Evolutionary conservation across 2,329 filamentous ascomycete genomes (phyloP).

Genomic region (Penicillium sp.): DNA sequence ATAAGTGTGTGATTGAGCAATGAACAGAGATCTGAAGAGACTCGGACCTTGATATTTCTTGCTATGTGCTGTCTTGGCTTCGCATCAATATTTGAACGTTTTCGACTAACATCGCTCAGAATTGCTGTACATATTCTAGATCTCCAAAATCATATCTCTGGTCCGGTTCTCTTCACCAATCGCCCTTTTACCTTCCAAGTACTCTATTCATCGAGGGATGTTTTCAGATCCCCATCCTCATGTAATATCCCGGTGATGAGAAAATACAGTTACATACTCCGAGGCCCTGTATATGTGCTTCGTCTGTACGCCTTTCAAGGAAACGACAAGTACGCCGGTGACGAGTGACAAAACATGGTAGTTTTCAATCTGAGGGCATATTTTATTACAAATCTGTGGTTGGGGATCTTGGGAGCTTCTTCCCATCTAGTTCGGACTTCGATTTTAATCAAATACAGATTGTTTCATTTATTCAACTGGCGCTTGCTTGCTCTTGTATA

Average conservation of each 20-base stretch:
- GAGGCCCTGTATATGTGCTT: slow-evolving; percentile 25
- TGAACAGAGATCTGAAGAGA: slow-evolving; percentile 50
- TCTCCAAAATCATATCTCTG: background rate
- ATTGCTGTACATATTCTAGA: background rate
- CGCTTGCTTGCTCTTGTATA: background rate
- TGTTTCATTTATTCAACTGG: background rate
- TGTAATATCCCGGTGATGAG: slow-evolving; percentile 23
- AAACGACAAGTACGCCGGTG: slow-evolving; percentile 14
- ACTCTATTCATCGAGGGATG: background rate
- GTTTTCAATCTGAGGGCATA: slow-evolving; percentile 11
- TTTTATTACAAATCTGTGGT: background rate
- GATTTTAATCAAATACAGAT: background rate
- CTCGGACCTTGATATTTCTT: background rate
- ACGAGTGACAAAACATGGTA: slow-evolving; percentile 12
- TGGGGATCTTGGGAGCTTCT: background rate
- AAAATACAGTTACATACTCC: slow-evolving; percentile 19
- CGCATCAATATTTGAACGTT: background rate
- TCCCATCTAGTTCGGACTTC: background rate
- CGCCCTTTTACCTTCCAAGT: background rate
- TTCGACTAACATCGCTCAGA: background rate
- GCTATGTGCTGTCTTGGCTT: background rate
- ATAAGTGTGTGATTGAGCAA: slow-evolving; percentile 40
- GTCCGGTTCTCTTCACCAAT: background rate
- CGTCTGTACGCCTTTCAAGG: slow-evolving; percentile 25
- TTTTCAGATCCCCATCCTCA: too few relatives aligned